Percentiles rank a stretch among this genome's conserved stretches.
These are phyloP conservation scores for Pisolithus thermaeus DNA, from an alignment of 1,284 basidiomycete genomes.

Conservation along the genomic window DNA sequence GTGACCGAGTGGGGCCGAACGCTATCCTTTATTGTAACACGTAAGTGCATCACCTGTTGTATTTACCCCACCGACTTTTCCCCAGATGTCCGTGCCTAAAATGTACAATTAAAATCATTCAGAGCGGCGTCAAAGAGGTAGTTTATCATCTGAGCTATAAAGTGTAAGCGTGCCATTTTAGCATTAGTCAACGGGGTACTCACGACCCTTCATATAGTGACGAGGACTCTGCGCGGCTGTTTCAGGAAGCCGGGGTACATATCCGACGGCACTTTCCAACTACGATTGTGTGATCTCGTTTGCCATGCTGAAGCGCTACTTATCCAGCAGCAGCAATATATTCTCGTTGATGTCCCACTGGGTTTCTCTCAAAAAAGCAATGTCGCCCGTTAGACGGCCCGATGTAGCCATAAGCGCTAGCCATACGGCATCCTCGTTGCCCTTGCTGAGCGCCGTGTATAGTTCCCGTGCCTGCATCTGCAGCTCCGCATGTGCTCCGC, in stretches of 20 bases:
- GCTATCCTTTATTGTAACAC: conserved; percentile 90
- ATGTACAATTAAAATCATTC: conserved; percentile 96
- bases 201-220: conserved; percentile 45
- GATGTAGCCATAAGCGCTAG: conserved; percentile 58
- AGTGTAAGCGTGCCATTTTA: conserved; percentile 53
- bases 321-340: conserved; percentile 38
- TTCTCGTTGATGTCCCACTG: conserved; percentile 62
- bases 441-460: conserved; percentile 52
- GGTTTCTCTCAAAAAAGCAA: conserved; percentile 46
- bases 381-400: conserved; percentile 34
- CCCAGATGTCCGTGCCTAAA: conserved; percentile 91
- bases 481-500: conserved; percentile 63
- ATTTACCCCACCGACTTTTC: background rate
- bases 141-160: conserved; percentile 96
- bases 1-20: conserved; percentile 77
- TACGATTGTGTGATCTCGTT: conserved; percentile 15
- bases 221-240: conserved; percentile 71
- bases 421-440: conserved; percentile 82
- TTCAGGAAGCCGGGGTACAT: conserved; percentile 73
- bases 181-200: background rate
- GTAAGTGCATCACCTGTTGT: conserved; percentile 34
- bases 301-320: conserved; percentile 6
- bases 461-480: conserved; percentile 60
- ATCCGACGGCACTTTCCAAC: conserved; percentile 59
- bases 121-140: conserved; percentile 88